phyloP scores from a whole-genome alignment of 208 protist species.

The Herpetomonas tarakana region DNA sequence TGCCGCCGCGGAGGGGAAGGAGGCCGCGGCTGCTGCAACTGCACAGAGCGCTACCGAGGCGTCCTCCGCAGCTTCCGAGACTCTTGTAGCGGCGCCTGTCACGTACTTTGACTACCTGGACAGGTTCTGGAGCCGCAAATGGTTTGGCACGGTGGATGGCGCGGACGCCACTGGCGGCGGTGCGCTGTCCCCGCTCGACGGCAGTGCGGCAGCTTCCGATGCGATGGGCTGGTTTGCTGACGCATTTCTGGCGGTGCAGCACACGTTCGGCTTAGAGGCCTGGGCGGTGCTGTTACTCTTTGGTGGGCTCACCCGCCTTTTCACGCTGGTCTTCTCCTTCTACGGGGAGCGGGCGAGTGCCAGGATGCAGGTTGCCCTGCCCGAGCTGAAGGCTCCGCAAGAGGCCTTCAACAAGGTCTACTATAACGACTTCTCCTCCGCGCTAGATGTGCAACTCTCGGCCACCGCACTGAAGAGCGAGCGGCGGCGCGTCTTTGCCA shows the following conservation, averaged over 20 bases:
- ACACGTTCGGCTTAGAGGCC: conserved; percentile 43
- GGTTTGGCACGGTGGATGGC: conserved; percentile 61
- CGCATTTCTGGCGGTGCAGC: conserved; percentile 39
- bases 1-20: too few relatives aligned
- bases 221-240: conserved; percentile 25
- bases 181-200: neutral
- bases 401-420: conserved; percentile 75
- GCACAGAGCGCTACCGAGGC: too few relatives aligned
- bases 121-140: conserved; percentile 60
- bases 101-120: conserved; percentile 67
- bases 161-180: conserved; percentile 7
- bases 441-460: conserved; percentile 80
- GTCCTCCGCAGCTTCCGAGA: neutral
- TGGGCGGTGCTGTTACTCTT: conserved; percentile 46
- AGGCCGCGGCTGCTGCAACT: too few relatives aligned
- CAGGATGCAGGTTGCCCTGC: conserved; percentile 74
- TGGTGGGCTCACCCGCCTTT: conserved; percentile 51
- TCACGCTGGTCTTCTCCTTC: conserved; percentile 70
- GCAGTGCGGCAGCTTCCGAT: neutral
- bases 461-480: conserved; percentile 72
- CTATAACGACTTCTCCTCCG: conserved; percentile 55
- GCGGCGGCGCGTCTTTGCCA: conserved; percentile 63
- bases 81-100: neutral
- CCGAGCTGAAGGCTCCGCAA: conserved; percentile 59
- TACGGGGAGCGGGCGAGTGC: conserved; percentile 79